Conservation (phyloP, 179 eudicot genomes). For the Corrigiola litoralis region DNA sequence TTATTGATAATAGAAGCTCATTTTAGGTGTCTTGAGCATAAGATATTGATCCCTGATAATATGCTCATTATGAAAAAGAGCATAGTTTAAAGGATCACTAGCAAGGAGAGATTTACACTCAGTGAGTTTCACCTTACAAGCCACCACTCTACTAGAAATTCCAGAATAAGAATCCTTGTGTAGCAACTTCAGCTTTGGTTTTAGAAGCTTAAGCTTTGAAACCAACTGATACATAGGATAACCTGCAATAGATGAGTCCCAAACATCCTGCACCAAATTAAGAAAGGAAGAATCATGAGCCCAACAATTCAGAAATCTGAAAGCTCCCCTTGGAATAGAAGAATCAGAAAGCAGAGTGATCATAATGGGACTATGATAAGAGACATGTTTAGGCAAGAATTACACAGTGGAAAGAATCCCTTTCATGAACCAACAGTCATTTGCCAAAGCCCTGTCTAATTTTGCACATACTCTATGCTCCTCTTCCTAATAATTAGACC, state of each 20-base stretch:
- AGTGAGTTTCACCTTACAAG: no score
- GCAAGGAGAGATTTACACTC: no score
- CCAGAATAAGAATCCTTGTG: no score
- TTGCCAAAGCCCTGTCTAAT: neutral
- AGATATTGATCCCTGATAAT: no score
- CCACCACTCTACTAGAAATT: no score
- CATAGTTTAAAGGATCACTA: no score
- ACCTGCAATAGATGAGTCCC: neutral
- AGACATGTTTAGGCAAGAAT: neutral
- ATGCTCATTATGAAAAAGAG: no score
- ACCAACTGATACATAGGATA: neutral
- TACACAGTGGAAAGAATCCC: neutral
- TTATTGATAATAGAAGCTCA: no score
- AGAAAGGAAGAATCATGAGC: neutral
- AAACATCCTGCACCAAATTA: neutral
- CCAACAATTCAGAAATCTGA: neutral
- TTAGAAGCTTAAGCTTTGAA: neutral
- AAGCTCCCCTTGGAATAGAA: neutral
- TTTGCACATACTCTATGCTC: neutral
- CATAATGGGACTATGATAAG: no score
- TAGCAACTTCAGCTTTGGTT: neutral
- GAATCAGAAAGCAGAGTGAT: neutral
- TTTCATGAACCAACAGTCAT: neutral
- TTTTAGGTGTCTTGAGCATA: no score
- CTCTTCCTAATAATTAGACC: neutral